A percentile compares a stretch with the other conserved stretches of the same genome.
Evolutionary conservation across 169 alveolate species (phyloP).

Genomic region (Cryptosporidium viatorum): DNA sequence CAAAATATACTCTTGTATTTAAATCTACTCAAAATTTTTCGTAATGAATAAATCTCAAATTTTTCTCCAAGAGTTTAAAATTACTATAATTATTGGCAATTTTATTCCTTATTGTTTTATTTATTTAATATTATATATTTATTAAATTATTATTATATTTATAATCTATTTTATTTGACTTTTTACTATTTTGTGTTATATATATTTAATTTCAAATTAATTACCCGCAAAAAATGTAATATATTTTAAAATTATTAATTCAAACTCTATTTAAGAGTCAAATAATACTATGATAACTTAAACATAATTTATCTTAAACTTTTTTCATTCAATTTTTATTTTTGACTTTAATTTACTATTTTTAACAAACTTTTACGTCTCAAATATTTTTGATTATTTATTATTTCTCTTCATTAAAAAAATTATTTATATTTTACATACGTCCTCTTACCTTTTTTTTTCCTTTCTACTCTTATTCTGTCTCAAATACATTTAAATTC

Average conservation of each 20-base stretch:
- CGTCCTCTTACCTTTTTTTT: background rate
- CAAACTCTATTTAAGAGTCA: background rate
- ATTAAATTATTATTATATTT: no score
- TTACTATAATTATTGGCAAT: conserved; percentile 1
- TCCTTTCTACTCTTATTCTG: background rate
- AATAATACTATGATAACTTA: background rate
- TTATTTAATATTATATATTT: background rate
- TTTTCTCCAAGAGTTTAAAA: conserved; percentile 16
- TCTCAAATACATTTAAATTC: background rate
- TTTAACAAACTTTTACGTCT: background rate
- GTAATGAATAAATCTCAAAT: conserved; percentile 22
- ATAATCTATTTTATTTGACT: background rate
- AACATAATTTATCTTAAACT: background rate
- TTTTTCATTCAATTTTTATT: background rate
- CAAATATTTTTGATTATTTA: background rate
- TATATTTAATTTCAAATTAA: background rate
- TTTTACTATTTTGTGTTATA: background rate
- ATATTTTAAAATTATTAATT: background rate
- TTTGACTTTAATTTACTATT: background rate
- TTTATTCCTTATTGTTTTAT: background rate
- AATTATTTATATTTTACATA: background rate
- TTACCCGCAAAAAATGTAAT: conserved; percentile 1
- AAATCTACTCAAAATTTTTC: conserved; percentile 3
- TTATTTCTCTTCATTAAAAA: background rate
- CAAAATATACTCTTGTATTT: background rate